Evolutionary conservation across 768 basidiomycete genomes (phyloP), one percentile per base, ranked within the genome.

Genomic region (Phanerodontia chrysosporium): DNA sequence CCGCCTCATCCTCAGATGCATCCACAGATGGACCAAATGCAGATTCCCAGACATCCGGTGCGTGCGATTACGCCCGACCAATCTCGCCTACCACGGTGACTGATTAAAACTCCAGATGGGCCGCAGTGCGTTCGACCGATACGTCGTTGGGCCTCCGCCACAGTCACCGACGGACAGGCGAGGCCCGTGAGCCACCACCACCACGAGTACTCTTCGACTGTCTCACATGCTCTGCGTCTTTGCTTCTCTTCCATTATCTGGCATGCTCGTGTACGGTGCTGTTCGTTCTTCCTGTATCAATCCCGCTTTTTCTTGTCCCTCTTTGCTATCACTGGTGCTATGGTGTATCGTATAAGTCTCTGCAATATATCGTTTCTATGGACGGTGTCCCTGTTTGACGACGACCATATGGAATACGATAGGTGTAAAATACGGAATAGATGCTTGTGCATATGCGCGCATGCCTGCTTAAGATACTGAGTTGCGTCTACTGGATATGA

Each of bases 31-130:
- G 51, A 57, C 6, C n/a, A 25, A 4, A 21, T 18, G 35, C 51
- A 45, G 45, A 13, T 54, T 32, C 55, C 45, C n/a, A 49, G 39
- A 29, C 60, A 57, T 54, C 39, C 49, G 27, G 60, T 61, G 54
- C 25, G 60, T 61, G 30, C 22, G 16, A 9, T 10, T 12, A 49
- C 18, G 53, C 27, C 42, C 16, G n/a, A 28, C 27, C 10, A 12
- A 22, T 13, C 21, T 21, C 32, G 16, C 55, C 57, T 48, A 61
- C 14, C 9, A 13, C 8, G 39, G 35, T 10, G 32, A 27, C 9
- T 24, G 16, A n/a, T n/a, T n/a, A n/a, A n/a, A n/a, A n/a, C n/a
- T n/a, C n/a, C 49, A 61, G 55, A 57, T 61, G 56, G 51, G 55
- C 22, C 28, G 21, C 4, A 48, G 42, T 44, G 49, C 55, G 16